Conservation (phyloP, 331 rosid genomes). For the Erythrophleum ivorense region DNA sequence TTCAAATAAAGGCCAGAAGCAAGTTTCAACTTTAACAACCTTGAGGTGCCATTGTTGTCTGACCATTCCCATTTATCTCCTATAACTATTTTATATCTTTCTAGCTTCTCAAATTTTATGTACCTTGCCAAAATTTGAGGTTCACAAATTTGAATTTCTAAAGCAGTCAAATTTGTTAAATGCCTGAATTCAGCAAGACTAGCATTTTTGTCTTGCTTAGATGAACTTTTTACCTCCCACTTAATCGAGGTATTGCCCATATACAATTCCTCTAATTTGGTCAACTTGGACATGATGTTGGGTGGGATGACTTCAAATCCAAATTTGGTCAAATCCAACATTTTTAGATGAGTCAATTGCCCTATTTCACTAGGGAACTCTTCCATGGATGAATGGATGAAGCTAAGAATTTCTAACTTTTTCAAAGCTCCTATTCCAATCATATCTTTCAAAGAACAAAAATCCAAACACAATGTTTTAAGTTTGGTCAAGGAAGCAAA, state of each 20-base stretch:
- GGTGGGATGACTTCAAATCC: not conserved
- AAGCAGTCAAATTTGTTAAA: not conserved
- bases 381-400: fast-evolving
- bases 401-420: slow-evolving; percentile 17
- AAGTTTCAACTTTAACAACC: slow-evolving; percentile 4
- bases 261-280: not conserved
- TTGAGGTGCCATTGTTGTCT: not conserved
- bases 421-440: not conserved
- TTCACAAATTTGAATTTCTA: slow-evolving; percentile 14
- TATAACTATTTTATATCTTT: slow-evolving; percentile 20
- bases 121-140: not conserved
- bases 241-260: not conserved
- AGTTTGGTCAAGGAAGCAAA: slow-evolving; percentile 10
- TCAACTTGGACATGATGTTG: slow-evolving; percentile 9
- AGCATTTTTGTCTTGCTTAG: not conserved
- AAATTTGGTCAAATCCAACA: not conserved
- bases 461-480: not conserved
- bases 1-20: not conserved
- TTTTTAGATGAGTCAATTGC: not conserved
- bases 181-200: not conserved
- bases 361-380: not conserved
- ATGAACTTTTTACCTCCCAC: not conserved
- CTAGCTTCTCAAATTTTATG: not conserved
- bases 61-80: slow-evolving; percentile 34
- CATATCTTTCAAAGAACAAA: not conserved